phyloP scores from a whole-genome alignment of 2,329 filamentous ascomycete species.

The Cercospora citrullina region DNA sequence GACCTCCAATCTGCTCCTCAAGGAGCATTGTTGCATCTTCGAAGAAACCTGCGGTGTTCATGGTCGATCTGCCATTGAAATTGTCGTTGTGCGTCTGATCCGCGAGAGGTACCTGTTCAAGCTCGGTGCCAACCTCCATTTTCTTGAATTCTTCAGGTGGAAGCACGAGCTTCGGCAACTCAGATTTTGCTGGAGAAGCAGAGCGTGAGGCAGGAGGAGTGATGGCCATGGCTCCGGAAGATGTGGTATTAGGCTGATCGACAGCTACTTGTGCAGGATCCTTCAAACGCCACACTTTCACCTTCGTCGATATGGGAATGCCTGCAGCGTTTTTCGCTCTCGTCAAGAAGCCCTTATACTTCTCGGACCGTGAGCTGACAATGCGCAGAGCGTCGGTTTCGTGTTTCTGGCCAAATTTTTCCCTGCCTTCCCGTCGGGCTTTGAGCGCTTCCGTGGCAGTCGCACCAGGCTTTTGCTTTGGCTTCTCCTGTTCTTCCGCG shows the following conservation, averaged over 20 bases:
- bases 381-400: slow-evolving; percentile 62
- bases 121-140: slow-evolving; percentile 62
- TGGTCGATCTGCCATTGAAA: slow-evolving; percentile 71
- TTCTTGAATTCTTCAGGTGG: slow-evolving; percentile 63
- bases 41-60: slow-evolving; percentile 68
- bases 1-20: slow-evolving; percentile 68
- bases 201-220: slow-evolving; percentile 47
- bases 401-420: slow-evolving; percentile 28
- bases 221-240: slow-evolving; percentile 39
- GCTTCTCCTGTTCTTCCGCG: not conserved
- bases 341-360: slow-evolving; percentile 72
- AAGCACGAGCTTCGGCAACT: slow-evolving; percentile 56
- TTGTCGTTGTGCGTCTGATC: slow-evolving; percentile 74
- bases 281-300: slow-evolving; percentile 72
- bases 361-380: slow-evolving; percentile 69
- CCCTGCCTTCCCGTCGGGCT: slow-evolving; percentile 19
- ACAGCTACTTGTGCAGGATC: slow-evolving; percentile 42
- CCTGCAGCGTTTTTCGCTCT: slow-evolving; percentile 68
- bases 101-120: slow-evolving; percentile 62
- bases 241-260: slow-evolving; percentile 27
- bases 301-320: slow-evolving; percentile 69
- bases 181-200: slow-evolving; percentile 47
- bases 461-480: not conserved
- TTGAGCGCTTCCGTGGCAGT: slow-evolving; percentile 39
- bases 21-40: slow-evolving; percentile 74